These are phyloP conservation scores for Podaxis pistillaris DNA, from an alignment of 768 basidiomycete species.

Conservation along the genomic window DNA sequence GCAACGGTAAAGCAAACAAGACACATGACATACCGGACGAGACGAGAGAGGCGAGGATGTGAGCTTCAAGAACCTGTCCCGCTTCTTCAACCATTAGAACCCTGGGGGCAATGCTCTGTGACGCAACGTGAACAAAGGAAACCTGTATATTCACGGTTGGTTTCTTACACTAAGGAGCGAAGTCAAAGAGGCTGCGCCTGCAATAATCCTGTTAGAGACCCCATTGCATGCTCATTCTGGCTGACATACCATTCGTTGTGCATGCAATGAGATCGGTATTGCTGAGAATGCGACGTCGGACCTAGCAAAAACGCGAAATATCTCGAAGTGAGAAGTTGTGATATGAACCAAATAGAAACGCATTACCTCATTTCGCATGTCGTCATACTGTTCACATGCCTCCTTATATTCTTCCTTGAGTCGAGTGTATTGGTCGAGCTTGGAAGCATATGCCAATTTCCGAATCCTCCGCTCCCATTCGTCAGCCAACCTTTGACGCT, in stretches of 20 bases:
- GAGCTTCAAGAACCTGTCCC: slow-evolving; percentile 80
- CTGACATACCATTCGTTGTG: slow-evolving; percentile 63
- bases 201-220: background rate
- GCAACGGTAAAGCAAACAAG: background rate
- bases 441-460: slow-evolving; percentile 20
- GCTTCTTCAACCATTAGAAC: slow-evolving; percentile 79
- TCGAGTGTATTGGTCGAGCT: slow-evolving; percentile 39
- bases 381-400: too few relatives aligned
- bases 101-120: slow-evolving; percentile 56
- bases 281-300: slow-evolving; percentile 51
- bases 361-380: too few relatives aligned
- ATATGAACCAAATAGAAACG: too few relatives aligned
- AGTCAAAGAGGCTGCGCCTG: slow-evolving; percentile 68
- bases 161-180: slow-evolving; percentile 49
- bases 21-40: slow-evolving; percentile 31
- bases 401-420: too few relatives aligned
- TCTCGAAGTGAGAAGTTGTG: too few relatives aligned
- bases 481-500: slow-evolving; percentile 42
- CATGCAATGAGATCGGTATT: slow-evolving; percentile 67
- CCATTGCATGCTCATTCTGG: background rate
- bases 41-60: slow-evolving; percentile 64
- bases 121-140: background rate
- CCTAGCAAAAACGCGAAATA: slow-evolving; percentile 31
- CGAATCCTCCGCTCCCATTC: slow-evolving; percentile 50
- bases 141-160: slow-evolving; percentile 5